phyloP scores from a whole-genome alignment of 495 filamentous ascomycete genomes.

The Podospora pseudocomata region DNA sequence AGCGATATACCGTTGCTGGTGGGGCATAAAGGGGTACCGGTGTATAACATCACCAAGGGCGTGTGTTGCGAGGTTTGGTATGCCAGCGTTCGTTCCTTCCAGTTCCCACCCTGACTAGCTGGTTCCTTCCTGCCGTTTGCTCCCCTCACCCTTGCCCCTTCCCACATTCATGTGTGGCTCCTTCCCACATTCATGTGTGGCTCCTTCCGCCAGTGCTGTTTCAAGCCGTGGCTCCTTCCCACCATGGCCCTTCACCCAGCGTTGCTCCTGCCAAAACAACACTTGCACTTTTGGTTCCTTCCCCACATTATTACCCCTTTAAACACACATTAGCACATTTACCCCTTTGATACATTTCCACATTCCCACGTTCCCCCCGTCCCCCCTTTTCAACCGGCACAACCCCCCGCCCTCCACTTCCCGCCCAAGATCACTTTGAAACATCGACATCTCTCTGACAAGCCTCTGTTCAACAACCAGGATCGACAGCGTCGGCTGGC shows the following conservation, averaged over 20 bases:
- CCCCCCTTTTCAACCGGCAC: not conserved
- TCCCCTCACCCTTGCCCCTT: not conserved
- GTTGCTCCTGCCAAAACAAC: too few species aligned
- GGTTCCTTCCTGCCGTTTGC: too few species aligned
- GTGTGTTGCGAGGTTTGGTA: conserved; percentile 14
- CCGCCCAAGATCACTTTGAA: not conserved
- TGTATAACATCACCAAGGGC: conserved; percentile 17
- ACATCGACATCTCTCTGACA: not conserved
- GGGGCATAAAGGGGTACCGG: conserved; percentile 11
- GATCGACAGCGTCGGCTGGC: not conserved
- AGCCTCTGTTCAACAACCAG: not conserved
- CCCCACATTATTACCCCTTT: not conserved
- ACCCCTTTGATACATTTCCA: not conserved
- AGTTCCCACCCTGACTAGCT: too few species aligned
- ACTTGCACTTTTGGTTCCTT: not conserved
- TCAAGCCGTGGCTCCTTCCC: too few species aligned
- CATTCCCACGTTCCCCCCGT: not conserved
- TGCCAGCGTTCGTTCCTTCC: not conserved
- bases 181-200: too few species aligned
- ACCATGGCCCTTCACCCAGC: too few species aligned
- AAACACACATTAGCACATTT: not conserved
- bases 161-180: not conserved
- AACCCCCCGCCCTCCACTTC: not conserved
- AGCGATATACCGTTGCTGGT: conserved; percentile 1
- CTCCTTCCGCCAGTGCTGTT: too few species aligned